phyloP scores from a whole-genome alignment of 495 filamentous ascomycete genomes.

The Trichoderma parareesei region DNA sequence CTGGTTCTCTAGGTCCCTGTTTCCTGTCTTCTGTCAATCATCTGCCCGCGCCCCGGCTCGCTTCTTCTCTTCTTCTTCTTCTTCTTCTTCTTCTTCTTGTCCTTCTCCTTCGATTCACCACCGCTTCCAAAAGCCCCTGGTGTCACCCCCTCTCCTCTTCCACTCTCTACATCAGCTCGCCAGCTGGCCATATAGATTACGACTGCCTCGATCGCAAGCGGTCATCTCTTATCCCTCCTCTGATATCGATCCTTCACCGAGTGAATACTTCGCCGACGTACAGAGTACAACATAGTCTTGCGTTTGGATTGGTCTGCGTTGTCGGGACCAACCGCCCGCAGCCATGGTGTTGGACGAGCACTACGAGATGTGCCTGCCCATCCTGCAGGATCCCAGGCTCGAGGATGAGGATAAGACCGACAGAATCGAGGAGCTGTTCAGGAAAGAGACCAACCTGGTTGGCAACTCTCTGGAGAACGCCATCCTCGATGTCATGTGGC shows the following conservation, averaged over 20 bases:
- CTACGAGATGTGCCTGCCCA: conserved; percentile 80
- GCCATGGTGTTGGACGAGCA: conserved; percentile 87
- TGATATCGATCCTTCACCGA: neutral
- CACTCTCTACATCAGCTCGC: neutral
- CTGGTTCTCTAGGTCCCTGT: neutral
- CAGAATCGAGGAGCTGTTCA: conserved; percentile 78
- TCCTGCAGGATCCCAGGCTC: conserved; percentile 72
- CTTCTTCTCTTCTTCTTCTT: neutral
- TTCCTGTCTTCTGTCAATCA: neutral
- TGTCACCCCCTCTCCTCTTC: neutral
- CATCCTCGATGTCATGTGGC: conserved; percentile 86
- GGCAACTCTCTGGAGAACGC: conserved; percentile 82
- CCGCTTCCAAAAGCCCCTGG: neutral
- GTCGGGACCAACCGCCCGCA: neutral
- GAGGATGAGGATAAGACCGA: conserved; percentile 96
- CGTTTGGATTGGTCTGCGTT: conserved; percentile 2
- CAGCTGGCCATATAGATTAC: neutral
- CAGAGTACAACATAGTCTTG: neutral
- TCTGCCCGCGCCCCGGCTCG: neutral
- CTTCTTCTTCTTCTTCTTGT: neutral
- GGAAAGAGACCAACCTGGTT: conserved; percentile 64
- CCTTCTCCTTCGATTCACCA: neutral
- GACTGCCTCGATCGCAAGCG: neutral
- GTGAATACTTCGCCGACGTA: neutral
- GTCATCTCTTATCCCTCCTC: neutral